Base-by-base conservation (phyloP, 257 asterid species). In the Scutellaria barbata region DNA sequence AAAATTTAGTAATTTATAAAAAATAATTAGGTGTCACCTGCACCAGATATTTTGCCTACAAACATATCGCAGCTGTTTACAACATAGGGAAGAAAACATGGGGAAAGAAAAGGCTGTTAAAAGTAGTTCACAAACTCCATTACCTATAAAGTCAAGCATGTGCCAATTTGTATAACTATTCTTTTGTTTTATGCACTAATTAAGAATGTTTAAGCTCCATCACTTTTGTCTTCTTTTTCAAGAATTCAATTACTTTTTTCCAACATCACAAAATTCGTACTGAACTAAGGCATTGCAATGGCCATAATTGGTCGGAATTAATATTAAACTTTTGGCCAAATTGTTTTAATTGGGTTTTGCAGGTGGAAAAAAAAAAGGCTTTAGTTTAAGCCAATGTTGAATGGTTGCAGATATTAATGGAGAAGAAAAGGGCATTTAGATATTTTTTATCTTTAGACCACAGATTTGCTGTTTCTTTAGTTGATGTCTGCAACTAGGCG, bases 201-300 rank as follows among this genome's bases (percentile, higher is more conserved):
- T 74, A 63, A 79, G 62, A 69, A 70, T 33, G 68, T n/a, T 41
- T 58, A 10, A 47, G 1, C 17, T 33, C 43, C 54, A 62, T 33
- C 77, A 67, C 80, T 76, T 79, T 75, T 53, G 55, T 66, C 57
- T 16, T 76, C 73, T 76, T 72, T 75, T 71, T 75, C 73, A 69
- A 78, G 64, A 63, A 45, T 69, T 56, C 41, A 17, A 33, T 0
- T 46, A 55, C 42, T 41, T 66, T 68, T 79, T 71, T 59, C 56
- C 0, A 20, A 68, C 51, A 65, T 51, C 58, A 46, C 13, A 39
- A 66, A 60, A 13, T 22, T 55, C n/a, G 63, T 37, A 40, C 63
- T 53, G 4, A 47, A 58, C 66, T 72, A 20, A 37, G 73, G 65
- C 11, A 14, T 45, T 55, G 11, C 8, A 4, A 55, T 55, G 58